These are phyloP conservation scores for Pseudocercospora crystallina DNA, from an alignment of 2,329 filamentous ascomycete species.

Conservation along the genomic window DNA sequence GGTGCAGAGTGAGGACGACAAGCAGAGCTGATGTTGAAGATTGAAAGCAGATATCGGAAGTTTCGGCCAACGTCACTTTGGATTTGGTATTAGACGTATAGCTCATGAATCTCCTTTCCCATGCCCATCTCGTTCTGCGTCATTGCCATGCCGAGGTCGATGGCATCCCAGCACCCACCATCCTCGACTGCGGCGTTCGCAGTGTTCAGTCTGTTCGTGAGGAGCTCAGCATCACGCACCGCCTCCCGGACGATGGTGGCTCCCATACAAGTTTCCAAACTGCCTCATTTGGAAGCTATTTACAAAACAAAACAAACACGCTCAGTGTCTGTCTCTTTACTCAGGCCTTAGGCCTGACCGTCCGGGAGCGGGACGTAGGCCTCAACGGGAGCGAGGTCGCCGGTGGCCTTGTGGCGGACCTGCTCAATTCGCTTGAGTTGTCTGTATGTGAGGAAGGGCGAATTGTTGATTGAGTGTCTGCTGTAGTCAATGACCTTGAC, in stretches of 20 bases:
- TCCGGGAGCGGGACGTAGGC: not conserved
- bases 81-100: no score
- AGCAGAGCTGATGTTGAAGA: no score
- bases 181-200: slow-evolving; percentile 15
- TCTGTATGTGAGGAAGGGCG: no score
- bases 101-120: no score
- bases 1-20: no score
- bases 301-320: not conserved
- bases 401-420: no score
- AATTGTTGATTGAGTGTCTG: no score
- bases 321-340: not conserved
- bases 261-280: slow-evolving; percentile 4
- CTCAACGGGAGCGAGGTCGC: not conserved
- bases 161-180: slow-evolving; percentile 11
- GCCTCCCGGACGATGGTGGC: slow-evolving; percentile 16
- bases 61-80: no score
- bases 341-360: not conserved
- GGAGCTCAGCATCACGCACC: slow-evolving; percentile 16
- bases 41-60: no score
- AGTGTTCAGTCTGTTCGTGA: not conserved
- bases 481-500: no score
- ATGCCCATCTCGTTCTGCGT: not conserved
- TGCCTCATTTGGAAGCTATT: not conserved
- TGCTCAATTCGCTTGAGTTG: no score
- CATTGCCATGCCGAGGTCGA: slow-evolving; percentile 4